phyloP scores from a whole-genome alignment of 352 stramenopile genomes.

The Phytopythium chamaehyphon region DNA sequence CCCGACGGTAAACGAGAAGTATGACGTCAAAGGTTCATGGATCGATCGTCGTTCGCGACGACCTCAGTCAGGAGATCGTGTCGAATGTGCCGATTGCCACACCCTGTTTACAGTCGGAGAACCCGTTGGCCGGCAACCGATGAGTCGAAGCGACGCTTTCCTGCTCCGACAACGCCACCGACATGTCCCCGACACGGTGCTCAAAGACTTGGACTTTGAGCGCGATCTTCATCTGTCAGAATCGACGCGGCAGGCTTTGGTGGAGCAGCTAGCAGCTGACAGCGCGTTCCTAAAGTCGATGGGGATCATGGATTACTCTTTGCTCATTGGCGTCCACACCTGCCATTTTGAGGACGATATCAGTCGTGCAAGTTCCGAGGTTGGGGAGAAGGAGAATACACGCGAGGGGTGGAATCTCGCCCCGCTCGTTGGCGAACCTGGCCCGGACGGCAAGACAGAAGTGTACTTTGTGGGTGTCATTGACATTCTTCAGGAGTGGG shows the following conservation, averaged over 20 bases:
- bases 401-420: slow-evolving; percentile 20
- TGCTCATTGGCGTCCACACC: slow-evolving; percentile 68
- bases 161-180: slow-evolving; percentile 22
- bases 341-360: slow-evolving; percentile 27
- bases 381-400: neutral
- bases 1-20: slow-evolving; percentile 61
- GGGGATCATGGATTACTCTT: slow-evolving; percentile 80
- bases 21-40: slow-evolving; percentile 78
- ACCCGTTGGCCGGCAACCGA: slow-evolving; percentile 17
- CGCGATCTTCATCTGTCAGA: slow-evolving; percentile 37
- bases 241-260: slow-evolving; percentile 25
- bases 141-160: slow-evolving; percentile 5
- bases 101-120: slow-evolving; percentile 45
- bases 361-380: slow-evolving; percentile 3
- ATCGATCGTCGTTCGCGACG: slow-evolving; percentile 50
- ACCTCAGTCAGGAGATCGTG: slow-evolving; percentile 42
- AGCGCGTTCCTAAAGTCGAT: slow-evolving; percentile 62
- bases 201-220: slow-evolving; percentile 67
- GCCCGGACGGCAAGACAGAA: slow-evolving; percentile 28
- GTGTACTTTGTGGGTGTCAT: slow-evolving; percentile 85
- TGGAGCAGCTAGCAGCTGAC: slow-evolving; percentile 48
- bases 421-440: slow-evolving; percentile 16
- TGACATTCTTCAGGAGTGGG: slow-evolving; percentile 82
- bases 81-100: slow-evolving; percentile 68
- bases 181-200: slow-evolving; percentile 60